Conservation (phyloP, 306 rosid species). For the Malus fusca region DNA sequence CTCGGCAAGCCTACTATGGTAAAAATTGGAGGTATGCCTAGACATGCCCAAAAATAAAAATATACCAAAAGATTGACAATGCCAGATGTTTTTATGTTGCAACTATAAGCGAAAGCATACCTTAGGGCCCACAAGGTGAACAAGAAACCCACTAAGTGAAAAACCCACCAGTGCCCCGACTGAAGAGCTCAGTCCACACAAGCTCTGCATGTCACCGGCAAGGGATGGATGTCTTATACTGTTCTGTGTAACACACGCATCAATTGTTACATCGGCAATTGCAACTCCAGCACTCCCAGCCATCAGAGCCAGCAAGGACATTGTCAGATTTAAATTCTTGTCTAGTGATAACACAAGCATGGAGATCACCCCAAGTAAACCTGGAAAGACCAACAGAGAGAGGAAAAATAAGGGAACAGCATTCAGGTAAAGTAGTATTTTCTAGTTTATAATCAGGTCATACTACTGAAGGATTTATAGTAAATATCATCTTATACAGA, state of each 20-base stretch:
- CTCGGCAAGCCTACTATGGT: neutral
- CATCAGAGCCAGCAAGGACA: conserved; percentile 61
- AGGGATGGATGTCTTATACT: conserved; percentile 69
- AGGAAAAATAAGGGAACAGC: neutral
- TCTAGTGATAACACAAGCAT: conserved; percentile 66
- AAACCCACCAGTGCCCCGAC: conserved; percentile 75
- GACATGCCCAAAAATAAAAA: neutral
- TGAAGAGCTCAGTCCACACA: conserved; percentile 74
- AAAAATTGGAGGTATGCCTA: neutral
- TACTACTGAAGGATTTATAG: neutral
- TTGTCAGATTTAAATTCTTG: conserved; percentile 53
- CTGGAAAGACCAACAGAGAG: conserved; percentile 16
- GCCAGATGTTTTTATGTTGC: neutral
- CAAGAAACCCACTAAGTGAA: conserved; percentile 78
- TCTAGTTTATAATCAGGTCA: neutral
- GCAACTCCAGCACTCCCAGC: conserved; percentile 83
- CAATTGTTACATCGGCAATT: conserved; percentile 91
- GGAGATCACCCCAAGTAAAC: conserved; percentile 52
- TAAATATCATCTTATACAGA: neutral
- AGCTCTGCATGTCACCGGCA: conserved; percentile 93
- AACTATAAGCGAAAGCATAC: conserved; percentile 29
- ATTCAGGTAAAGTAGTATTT: neutral
- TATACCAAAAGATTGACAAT: neutral
- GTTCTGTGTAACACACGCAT: conserved; percentile 92
- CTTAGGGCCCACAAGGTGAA: conserved; percentile 83